Conservation (phyloP, 805 yeast genomes). For the Clavispora asparagi region DNA sequence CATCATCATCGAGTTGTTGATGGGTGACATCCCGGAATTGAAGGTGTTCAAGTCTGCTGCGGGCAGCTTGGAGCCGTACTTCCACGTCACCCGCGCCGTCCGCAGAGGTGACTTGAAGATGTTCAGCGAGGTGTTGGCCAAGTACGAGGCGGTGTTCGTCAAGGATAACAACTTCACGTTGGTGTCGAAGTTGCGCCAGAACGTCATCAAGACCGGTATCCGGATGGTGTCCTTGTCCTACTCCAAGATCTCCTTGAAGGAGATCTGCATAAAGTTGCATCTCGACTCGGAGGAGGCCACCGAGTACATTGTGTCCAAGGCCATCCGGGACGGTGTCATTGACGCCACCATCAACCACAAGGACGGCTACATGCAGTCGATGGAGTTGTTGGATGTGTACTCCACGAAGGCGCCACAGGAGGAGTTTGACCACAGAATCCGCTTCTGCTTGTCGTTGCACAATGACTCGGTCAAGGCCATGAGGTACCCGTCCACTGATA, state of each 20-base stretch:
- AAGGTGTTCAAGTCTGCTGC: constrained; percentile 64
- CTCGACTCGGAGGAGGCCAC: constrained; percentile 93
- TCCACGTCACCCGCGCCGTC: constrained; percentile 85
- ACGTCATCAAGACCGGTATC: constrained; percentile 96
- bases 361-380: constrained; percentile 85
- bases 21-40: constrained; percentile 95
- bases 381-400: constrained; percentile 80
- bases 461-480: constrained; percentile 90
- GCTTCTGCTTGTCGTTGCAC: constrained; percentile 83
- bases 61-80: constrained; percentile 62
- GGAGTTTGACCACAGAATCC: constrained; percentile 88
- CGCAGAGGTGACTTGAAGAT: constrained; percentile 82
- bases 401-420: constrained; percentile 82
- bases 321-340: constrained; percentile 94
- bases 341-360: constrained; percentile 92
- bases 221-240: constrained; percentile 88
- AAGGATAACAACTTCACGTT: constrained; percentile 79
- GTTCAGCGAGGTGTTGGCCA: constrained; percentile 65
- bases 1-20: constrained; percentile 82
- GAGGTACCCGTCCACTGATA: constrained; percentile 69
- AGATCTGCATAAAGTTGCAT: constrained; percentile 86
- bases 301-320: constrained; percentile 94
- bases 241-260: constrained; percentile 85
- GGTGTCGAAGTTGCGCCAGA: constrained; percentile 86
- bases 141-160: constrained; percentile 57